Evolutionary conservation across 306 rosid genomes (phyloP).

Genomic region (Rosa multiflora): DNA sequence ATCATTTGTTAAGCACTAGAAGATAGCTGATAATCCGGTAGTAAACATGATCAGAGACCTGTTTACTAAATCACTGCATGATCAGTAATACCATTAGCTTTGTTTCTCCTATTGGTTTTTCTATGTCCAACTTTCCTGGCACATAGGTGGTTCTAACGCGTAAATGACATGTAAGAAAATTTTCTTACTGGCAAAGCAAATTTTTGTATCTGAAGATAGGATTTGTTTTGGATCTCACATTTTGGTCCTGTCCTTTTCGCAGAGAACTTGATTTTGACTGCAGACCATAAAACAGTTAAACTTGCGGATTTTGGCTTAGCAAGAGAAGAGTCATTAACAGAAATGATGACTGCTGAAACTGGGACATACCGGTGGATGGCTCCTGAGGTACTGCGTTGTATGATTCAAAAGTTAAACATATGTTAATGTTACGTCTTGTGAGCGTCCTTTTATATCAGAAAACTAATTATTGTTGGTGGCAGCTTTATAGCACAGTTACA

Average conservation of each 20-base stretch:
- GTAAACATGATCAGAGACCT: background rate
- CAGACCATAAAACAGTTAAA: conserved; percentile 75
- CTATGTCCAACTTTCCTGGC: background rate
- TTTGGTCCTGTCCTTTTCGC: conserved; percentile 20
- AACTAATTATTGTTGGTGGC: conserved; percentile 33
- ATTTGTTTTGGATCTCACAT: conserved; percentile 1
- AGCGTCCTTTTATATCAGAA: conserved; percentile 15
- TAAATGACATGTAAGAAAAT: background rate
- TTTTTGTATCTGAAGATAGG: background rate
- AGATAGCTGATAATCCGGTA: background rate
- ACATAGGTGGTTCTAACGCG: background rate
- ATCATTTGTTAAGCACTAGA: background rate
- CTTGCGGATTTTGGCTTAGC: conserved; percentile 95
- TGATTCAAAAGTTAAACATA: conserved; percentile 14
- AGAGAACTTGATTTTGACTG: conserved; percentile 89
- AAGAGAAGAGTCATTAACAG: conserved; percentile 91
- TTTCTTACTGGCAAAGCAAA: background rate
- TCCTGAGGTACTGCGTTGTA: conserved; percentile 93
- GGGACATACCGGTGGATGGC: conserved; percentile 99
- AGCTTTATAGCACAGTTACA: conserved; percentile 98
- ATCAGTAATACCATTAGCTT: background rate
- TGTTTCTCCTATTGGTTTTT: background rate
- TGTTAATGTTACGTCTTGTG: conserved; percentile 2
- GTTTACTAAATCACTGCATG: background rate
- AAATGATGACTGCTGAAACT: conserved; percentile 99